Conservation (phyloP, 257 asterid genomes). For the Coffea eugenioides region DNA sequence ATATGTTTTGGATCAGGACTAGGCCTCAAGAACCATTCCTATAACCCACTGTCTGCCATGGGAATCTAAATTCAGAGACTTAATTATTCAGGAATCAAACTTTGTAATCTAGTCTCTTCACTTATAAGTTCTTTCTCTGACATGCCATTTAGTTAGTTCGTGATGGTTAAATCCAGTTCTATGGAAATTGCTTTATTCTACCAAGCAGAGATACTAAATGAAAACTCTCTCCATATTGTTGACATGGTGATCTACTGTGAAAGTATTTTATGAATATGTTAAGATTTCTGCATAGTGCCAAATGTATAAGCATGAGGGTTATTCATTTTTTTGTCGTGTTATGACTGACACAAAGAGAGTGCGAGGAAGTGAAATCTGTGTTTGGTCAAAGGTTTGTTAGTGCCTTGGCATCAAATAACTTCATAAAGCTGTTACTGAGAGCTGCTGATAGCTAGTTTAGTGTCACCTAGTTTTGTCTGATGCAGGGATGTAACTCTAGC, state of each 20-base stretch:
- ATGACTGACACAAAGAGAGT: not conserved
- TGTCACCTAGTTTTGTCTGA: not conserved
- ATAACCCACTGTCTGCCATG: not conserved
- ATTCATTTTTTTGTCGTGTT: not conserved
- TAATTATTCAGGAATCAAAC: no score
- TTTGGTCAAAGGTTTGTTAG: not conserved
- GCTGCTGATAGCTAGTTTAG: not conserved
- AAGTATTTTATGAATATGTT: not conserved
- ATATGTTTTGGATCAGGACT: not conserved
- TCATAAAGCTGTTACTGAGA: not conserved
- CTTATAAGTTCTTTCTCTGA: not conserved
- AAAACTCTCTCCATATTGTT: not conserved
- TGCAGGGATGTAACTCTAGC: not conserved
- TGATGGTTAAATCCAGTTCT: not conserved
- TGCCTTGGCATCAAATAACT: not conserved
- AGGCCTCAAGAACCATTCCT: not conserved
- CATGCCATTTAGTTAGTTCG: no score
- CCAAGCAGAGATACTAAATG: not conserved
- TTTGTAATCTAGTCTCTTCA: no score
- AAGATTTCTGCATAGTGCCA: not conserved
- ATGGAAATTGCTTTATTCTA: not conserved
- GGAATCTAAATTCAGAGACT: not conserved
- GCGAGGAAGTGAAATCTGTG: not conserved
- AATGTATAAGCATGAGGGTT: not conserved
- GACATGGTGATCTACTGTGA: not conserved